Percentiles rank a stretch among this genome's conserved stretches.
phyloP scores from a whole-genome alignment of 169 alveolate species.

The Plasmodium malariae region DNA sequence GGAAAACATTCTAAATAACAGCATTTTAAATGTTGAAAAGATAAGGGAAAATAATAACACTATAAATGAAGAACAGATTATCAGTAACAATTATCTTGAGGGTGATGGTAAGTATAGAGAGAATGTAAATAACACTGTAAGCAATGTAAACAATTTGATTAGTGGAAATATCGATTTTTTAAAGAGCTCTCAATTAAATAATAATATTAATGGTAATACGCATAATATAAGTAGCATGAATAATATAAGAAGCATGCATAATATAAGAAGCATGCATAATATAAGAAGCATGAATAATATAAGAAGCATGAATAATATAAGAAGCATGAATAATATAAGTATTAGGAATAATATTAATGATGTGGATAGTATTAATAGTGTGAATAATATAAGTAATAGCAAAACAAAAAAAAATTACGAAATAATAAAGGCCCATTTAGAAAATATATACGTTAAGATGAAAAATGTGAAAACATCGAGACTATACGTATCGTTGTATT shows the following conservation, averaged over 20 bases:
- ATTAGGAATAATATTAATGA: neutral
- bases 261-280: too few relatives aligned
- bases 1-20: neutral
- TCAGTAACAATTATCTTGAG: neutral
- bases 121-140: neutral
- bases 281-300: neutral
- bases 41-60: neutral
- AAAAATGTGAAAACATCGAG: constrained; percentile 29
- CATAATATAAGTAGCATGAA: too few relatives aligned
- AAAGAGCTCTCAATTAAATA: too few relatives aligned
- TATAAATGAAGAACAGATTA: neutral
- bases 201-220: too few relatives aligned
- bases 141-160: neutral
- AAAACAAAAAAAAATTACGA: neutral
- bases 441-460: constrained; percentile 24
- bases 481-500: constrained; percentile 19
- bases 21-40: neutral
- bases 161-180: too few relatives aligned
- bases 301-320: neutral
- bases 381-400: too few relatives aligned
- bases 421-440: constrained; percentile 22
- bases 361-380: neutral
- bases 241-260: too few relatives aligned
- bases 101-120: neutral
- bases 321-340: neutral